Percentiles rank a stretch among this genome's conserved stretches.
Conservation (phyloP, 1,284 basidiomycete genomes). For the Irpex rosettiformis region DNA sequence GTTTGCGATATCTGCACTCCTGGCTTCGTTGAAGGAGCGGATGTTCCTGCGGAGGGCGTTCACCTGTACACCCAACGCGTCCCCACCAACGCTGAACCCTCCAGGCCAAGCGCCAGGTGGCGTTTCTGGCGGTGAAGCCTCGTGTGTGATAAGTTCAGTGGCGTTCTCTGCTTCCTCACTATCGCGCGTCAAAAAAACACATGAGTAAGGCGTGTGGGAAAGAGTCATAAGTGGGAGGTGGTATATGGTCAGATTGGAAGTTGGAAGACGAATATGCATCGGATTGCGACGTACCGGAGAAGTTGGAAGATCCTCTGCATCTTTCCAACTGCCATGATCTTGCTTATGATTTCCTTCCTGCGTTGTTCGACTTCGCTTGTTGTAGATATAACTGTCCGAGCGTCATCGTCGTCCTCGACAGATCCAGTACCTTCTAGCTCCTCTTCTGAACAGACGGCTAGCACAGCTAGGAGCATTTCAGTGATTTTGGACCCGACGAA, state of each 20-base stretch:
- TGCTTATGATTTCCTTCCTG: conserved; percentile 88
- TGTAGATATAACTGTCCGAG: conserved; percentile 25
- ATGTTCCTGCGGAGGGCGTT: conserved; percentile 78
- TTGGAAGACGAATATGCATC: background rate
- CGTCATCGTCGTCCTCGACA: conserved; percentile 39
- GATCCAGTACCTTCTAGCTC: conserved; percentile 64
- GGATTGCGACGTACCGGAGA: conserved; percentile 56
- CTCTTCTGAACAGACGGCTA: conserved; percentile 92
- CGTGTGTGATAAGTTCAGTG: conserved; percentile 71
- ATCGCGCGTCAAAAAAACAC: conserved; percentile 5
- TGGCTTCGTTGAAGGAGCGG: conserved; percentile 91
- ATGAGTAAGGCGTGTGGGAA: too few relatives aligned
- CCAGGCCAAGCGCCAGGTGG: conserved; percentile 42
- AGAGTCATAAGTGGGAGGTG: too few relatives aligned
- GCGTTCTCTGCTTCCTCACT: conserved; percentile 95
- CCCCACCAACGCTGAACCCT: conserved; percentile 32
- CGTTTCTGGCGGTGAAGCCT: conserved; percentile 35
- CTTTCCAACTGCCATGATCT: conserved; percentile 90
- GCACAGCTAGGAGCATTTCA: conserved; percentile 96
- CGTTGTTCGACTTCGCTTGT: conserved; percentile 44
- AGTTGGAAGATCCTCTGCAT: conserved; percentile 92
- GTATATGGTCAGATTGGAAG: background rate
- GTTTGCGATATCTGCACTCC: conserved; percentile 90
- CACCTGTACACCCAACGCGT: conserved; percentile 55
- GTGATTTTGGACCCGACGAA: conserved; percentile 97